Evolutionary conservation across 495 filamentous ascomycete species (phyloP), one percentile per base, ranked within the genome.

Genomic region (Neurospora sp.): DNA sequence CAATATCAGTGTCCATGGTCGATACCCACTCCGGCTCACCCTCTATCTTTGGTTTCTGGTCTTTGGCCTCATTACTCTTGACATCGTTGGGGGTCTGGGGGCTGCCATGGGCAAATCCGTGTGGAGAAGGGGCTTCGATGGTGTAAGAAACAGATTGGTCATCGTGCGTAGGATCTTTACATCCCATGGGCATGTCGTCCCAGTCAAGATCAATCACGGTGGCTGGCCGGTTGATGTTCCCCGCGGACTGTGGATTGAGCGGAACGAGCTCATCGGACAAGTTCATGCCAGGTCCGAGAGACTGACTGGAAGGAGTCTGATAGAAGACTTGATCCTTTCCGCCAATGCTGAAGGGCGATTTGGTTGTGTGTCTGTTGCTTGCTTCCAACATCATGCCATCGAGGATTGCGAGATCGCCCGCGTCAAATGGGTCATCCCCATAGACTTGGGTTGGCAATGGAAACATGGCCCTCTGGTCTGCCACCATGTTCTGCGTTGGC

Each of bases 1-100:
- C 79, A 44, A 87, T 70, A 16, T 83, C 85, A 8, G 81, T 72
- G 61, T 87, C 84, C 70, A 86, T 82, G 18, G 85, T 82, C 37
- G 82, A 77, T 12, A 86, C 77, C 86, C 86, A 87, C 3, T 74
- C 79, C 16, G 85, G 85, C 68, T 84, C 80, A 22, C 74, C 70
- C 8, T 65, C 68, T 42, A 75, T 70, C 44, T 75, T 73, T 4
- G 10, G 12, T 10, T 70, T n/a, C 3, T 76, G 31, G 6, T 35
- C 45, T 10, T 40, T 44, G 14, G 72, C 69, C 10, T 16, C 40
- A n/a, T 37, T 59, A 39, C 40, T 73, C 27, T 40, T 31, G 20
- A 38, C 37, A 7, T 1, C 47, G 59, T 20, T 39, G 12, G 35
- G 53, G 12, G 65, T 39, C n/a, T 77, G 61, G 12, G 69, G 16